A percentile compares a stretch with the other conserved stretches of the same genome.
These are phyloP conservation scores for Malus hybrid DNA, from an alignment of 331 rosid species.

Conservation along the genomic window DNA sequence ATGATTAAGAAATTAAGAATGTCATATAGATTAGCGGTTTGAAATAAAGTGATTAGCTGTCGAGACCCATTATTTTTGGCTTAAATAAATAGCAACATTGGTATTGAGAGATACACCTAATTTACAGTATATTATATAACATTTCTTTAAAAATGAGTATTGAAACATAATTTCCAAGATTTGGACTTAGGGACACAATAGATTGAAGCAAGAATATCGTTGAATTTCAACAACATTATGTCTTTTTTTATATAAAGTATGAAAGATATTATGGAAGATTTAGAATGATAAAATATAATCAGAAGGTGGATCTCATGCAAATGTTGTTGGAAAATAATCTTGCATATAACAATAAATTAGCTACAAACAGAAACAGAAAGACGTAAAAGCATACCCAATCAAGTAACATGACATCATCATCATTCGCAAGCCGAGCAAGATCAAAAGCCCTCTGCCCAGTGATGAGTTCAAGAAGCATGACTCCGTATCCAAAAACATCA, in stretches of 20 bases:
- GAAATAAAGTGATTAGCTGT: neutral
- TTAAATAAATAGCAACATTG: neutral
- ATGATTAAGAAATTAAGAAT: neutral
- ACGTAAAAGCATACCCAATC: constrained; percentile 64
- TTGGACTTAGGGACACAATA: neutral
- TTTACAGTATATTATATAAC: neutral
- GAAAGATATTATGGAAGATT: neutral
- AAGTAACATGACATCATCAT: constrained; percentile 77
- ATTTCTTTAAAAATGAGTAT: neutral
- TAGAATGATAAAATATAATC: neutral
- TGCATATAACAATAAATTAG: neutral
- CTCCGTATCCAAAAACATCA: constrained; percentile 96
- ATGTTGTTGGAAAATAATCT: neutral
- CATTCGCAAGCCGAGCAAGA: constrained; percentile 81
- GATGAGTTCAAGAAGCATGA: constrained; percentile 85
- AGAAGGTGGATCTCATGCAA: neutral
- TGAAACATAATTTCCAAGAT: neutral
- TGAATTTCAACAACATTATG: neutral
- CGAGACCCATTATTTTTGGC: neutral
- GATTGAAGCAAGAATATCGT: neutral
- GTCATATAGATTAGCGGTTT: neutral
- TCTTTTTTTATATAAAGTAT: neutral
- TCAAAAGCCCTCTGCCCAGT: constrained; percentile 91
- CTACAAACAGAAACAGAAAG: neutral
- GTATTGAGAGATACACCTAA: neutral